Conservation (phyloP, 768 basidiomycete species). For the Termitomyces sp. region DNA sequence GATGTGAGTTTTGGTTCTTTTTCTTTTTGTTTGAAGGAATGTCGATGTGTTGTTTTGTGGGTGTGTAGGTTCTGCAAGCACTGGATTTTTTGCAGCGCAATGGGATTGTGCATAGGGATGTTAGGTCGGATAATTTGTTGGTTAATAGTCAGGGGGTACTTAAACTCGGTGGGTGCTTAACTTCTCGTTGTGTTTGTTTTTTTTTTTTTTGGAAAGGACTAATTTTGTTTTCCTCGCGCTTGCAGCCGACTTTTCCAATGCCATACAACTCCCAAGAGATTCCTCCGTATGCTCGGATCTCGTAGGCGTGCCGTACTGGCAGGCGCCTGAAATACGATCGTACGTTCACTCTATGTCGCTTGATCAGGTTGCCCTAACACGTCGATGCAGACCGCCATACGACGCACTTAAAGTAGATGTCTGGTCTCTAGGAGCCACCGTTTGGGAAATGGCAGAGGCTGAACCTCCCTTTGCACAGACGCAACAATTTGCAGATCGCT, state of each 20-base stretch:
- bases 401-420: constrained; percentile 71
- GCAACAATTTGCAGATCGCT: constrained; percentile 51
- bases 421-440: constrained; percentile 79
- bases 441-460: constrained; percentile 78
- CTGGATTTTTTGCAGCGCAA: constrained; percentile 60
- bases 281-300: constrained; percentile 46
- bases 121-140: constrained; percentile 79
- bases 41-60: neutral
- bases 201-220: neutral
- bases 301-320: constrained; percentile 78
- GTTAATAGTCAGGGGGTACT: constrained; percentile 63
- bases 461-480: constrained; percentile 66
- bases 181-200: neutral
- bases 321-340: constrained; percentile 77
- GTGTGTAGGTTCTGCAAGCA: constrained; percentile 51
- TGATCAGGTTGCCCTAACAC: neutral
- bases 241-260: constrained; percentile 77
- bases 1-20: constrained; percentile 49
- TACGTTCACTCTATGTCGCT: constrained; percentile 25
- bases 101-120: constrained; percentile 75
- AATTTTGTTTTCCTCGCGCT: neutral
- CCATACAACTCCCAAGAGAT: constrained; percentile 51
- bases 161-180: constrained; percentile 56
- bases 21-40: neutral
- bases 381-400: constrained; percentile 51